Evolutionary conservation across 1,284 basidiomycete species (phyloP).

Genomic region (Microbotryum lychnidis-dioicae): DNA sequence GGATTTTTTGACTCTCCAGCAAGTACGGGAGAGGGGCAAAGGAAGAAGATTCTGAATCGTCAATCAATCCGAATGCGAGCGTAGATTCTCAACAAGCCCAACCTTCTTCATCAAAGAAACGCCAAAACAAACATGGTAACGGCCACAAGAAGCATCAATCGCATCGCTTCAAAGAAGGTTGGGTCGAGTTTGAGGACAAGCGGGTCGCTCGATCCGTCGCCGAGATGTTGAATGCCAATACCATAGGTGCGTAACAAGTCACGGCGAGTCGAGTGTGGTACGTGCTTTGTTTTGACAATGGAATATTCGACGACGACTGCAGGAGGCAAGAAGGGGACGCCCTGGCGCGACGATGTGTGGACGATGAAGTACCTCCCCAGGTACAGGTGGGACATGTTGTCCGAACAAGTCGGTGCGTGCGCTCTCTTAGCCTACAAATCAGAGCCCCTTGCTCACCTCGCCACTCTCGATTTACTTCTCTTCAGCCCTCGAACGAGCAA

Average conservation of each 20-base stretch:
- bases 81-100: too few species aligned
- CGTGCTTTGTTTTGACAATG: not conserved
- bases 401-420: constrained; percentile 86
- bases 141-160: constrained; percentile 55
- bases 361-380: constrained; percentile 97
- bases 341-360: constrained; percentile 97
- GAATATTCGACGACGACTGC: not conserved
- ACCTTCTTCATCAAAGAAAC: constrained; percentile 62
- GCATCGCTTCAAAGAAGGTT: constrained; percentile 79
- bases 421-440: too few species aligned
- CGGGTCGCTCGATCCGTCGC: constrained; percentile 81
- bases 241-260: constrained; percentile 52
- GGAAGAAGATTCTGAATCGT: constrained; percentile 41
- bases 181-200: constrained; percentile 97
- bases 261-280: not conserved
- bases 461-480: too few species aligned
- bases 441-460: too few species aligned
- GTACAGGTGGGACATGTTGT: constrained; percentile 99
- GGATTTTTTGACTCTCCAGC: too few species aligned
- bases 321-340: constrained; percentile 75
- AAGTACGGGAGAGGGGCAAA: too few species aligned
- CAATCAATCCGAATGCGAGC: constrained; percentile 71
- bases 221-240: constrained; percentile 89
- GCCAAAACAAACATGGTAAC: constrained; percentile 50
- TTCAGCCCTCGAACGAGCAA: constrained; percentile 82